A percentile compares a stretch with the other conserved stretches of the same genome.
phyloP scores from a whole-genome alignment of 2,329 filamentous ascomycete species.

The Exophiala xenobiotica region DNA sequence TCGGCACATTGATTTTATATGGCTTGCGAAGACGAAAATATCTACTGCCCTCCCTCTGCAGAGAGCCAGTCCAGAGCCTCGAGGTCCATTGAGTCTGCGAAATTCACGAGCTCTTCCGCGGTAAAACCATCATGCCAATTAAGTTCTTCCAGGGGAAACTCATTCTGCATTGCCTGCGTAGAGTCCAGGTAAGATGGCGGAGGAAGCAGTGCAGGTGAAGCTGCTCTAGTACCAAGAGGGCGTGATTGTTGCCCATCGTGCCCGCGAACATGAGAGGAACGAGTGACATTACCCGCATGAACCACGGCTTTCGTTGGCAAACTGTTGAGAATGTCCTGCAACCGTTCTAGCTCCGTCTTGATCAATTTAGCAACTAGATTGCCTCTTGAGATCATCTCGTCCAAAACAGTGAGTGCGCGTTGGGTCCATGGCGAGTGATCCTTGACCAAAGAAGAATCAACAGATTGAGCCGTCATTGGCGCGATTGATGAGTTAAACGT shows the following conservation, averaged over 20 bases:
- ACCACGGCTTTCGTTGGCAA: slow-evolving; percentile 24
- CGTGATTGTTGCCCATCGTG: not conserved
- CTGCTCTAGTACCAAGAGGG: not conserved
- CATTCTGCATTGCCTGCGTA: slow-evolving; percentile 8
- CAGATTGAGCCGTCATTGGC: slow-evolving; percentile 42
- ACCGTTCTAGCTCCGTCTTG: slow-evolving; percentile 47
- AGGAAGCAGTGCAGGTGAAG: not conserved
- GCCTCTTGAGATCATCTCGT: slow-evolving; percentile 49
- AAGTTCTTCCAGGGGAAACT: slow-evolving; percentile 13
- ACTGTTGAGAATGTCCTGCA: slow-evolving; percentile 42
- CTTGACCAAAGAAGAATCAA: slow-evolving; percentile 40
- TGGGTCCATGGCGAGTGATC: slow-evolving; percentile 41
- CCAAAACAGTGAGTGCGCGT: slow-evolving; percentile 46
- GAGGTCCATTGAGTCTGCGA: slow-evolving; percentile 27
- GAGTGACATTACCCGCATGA: not conserved
- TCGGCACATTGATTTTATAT: too few species aligned
- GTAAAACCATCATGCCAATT: slow-evolving; percentile 22
- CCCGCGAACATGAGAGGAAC: not conserved
- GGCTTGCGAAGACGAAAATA: too few species aligned
- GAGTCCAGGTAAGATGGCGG: slow-evolving; percentile 9
- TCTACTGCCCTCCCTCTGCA: too few species aligned
- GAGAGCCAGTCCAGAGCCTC: slow-evolving; percentile 24
- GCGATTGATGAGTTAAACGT: slow-evolving; percentile 47
- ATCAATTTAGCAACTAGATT: slow-evolving; percentile 49
- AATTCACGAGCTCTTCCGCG: slow-evolving; percentile 24